A percentile compares a stretch with the other conserved stretches of the same genome.
phyloP scores from a whole-genome alignment of 1,284 basidiomycete genomes.

The Ganoderma lucidum region DNA sequence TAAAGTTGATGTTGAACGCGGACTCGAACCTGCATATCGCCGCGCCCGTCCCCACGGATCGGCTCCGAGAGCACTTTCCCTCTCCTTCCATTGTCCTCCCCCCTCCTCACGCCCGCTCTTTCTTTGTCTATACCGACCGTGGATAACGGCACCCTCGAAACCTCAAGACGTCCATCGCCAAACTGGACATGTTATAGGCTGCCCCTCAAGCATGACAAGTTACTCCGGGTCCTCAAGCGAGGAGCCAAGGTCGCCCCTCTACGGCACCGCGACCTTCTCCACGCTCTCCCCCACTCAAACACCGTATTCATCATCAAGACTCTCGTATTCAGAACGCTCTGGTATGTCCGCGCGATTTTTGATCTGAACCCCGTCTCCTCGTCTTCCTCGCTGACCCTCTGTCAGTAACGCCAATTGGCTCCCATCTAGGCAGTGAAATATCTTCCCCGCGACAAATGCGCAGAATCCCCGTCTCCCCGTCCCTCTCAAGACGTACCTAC shows the following conservation, averaged over 20 bases:
- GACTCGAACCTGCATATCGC: conserved; percentile 24
- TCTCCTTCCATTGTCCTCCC: conserved; percentile 15
- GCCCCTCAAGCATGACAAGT: conserved; percentile 30
- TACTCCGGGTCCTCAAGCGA: conserved; percentile 41
- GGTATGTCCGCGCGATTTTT: conserved; percentile 10
- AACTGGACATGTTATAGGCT: conserved; percentile 27
- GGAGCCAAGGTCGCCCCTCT: conserved; percentile 54
- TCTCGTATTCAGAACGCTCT: conserved; percentile 44
- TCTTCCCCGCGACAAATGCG: conserved; percentile 49
- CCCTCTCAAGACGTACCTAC: conserved; percentile 40
- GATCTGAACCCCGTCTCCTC: no score
- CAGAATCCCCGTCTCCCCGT: conserved; percentile 51
- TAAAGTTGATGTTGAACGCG: conserved; percentile 30
- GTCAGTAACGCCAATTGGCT: conserved; percentile 44
- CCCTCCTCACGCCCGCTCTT: conserved; percentile 6
- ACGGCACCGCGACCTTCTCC: conserved; percentile 59
- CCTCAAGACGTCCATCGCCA: neutral
- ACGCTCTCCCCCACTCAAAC: conserved; percentile 52
- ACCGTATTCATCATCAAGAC: conserved; percentile 52
- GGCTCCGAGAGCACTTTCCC: conserved; percentile 15
- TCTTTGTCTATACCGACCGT: conserved; percentile 2
- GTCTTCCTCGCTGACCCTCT: neutral
- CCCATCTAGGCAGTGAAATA: conserved; percentile 49
- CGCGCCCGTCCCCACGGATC: conserved; percentile 18
- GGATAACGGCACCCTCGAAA: conserved; percentile 12